Evolutionary conservation across 305 asterid species (phyloP).

Genomic region (Rubia balearica): DNA sequence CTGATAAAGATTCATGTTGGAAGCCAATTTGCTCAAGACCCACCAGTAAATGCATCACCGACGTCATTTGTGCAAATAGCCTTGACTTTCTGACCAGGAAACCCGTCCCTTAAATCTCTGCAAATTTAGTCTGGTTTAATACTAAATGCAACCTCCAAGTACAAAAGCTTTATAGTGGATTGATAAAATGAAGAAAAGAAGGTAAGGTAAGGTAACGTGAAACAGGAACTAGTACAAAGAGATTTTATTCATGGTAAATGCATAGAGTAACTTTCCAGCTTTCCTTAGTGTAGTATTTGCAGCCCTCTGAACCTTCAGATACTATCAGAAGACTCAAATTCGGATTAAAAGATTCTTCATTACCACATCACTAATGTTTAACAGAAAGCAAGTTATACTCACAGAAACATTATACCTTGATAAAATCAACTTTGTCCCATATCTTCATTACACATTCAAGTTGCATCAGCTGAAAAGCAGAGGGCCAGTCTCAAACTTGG

Average conservation of each 20-base stretch:
- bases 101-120: too few species aligned
- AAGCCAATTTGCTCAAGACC: constrained; percentile 49
- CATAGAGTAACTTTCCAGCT: constrained; percentile 3
- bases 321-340: constrained; percentile 63
- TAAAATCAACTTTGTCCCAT: too few species aligned
- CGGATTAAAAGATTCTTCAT: constrained; percentile 72
- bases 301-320: constrained; percentile 76
- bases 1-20: constrained; percentile 49
- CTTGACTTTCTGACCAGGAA: too few species aligned
- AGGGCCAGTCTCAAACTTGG: too few species aligned
- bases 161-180: neutral
- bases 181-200: too few species aligned
- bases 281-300: constrained; percentile 91
- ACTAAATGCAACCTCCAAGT: neutral
- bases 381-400: too few species aligned
- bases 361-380: constrained; percentile 55
- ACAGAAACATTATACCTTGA: too few species aligned
- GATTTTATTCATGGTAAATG: neutral
- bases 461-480: too few species aligned
- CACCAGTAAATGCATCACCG: constrained; percentile 90
- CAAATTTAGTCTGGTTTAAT: constrained; percentile 3
- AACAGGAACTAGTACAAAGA: neutral
- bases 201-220: too few species aligned
- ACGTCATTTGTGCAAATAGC: constrained; percentile 56
- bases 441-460: too few species aligned